Evolutionary conservation across 306 rosid species (phyloP), one percentile per base, ranked within the genome.

Genomic region (Vigna nakashimae): DNA sequence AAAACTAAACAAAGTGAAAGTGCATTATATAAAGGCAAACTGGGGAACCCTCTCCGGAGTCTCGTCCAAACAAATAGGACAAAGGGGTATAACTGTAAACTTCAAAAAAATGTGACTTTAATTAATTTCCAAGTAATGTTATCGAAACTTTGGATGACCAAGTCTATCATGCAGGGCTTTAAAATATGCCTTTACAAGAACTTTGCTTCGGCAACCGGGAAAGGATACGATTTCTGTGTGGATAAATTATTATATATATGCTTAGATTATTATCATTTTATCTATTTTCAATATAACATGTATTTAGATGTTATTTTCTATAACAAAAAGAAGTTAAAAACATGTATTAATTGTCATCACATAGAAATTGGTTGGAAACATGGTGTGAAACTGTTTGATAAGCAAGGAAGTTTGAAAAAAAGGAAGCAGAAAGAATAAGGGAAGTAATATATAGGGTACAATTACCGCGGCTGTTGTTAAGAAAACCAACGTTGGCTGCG

Each of bases 401-500:
- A 16, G 34, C 5, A 24, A 15, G 18, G 18, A 59, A 59, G 65
- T n/a, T 36, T 34, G 7, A 63, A 34, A 63, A 49, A 17, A 36
- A 48, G 30, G 69, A 64, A 64, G 4, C 49, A 38, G 18, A 40
- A 66, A 30, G 32, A 30, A 26, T 26, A 26, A 26, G 28, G 28
- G 28, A 26, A 26, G 28, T 26, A 26, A 34, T 65, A 40, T n/a
- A 38, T 34, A 40, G 71, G 71, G 51, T 65, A 40, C 52, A 65
- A 40, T 65, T 65, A 40, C 51, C 71, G 71, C 17, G 52, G 71
- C 71, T 65, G 52, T 18, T 65, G 71, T 65, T 65, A 16, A 65
- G 53, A 43, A 66, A 66, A 66, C 53, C 71, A 66, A 66, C 71
- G 71, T 66, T 40, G 18, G 71, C 53, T 66, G 52, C 71, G 53